These are phyloP conservation scores for Cardiosporidium cionae DNA, from an alignment of 169 alveolate species.

Conservation along the genomic window DNA sequence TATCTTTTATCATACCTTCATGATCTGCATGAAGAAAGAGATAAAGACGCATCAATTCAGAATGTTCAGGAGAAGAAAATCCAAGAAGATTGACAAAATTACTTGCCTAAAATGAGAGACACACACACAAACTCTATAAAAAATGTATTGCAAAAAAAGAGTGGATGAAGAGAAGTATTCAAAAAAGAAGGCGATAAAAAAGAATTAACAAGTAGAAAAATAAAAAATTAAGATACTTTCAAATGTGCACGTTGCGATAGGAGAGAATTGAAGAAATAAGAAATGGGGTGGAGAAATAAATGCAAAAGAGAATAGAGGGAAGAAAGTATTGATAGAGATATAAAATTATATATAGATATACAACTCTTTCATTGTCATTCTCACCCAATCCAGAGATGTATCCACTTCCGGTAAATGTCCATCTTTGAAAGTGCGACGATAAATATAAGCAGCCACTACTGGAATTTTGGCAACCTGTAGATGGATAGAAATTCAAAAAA, in stretches of 20 bases:
- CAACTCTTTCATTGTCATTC: background rate
- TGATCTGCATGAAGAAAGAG: slow-evolving; percentile 74
- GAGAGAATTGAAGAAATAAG: too few relatives aligned
- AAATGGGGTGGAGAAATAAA: too few relatives aligned
- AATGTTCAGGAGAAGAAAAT: slow-evolving; percentile 33
- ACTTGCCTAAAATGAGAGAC: background rate
- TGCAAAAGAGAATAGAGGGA: background rate
- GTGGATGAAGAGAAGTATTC: too few relatives aligned
- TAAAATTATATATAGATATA: background rate
- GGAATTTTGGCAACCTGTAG: slow-evolving; percentile 62
- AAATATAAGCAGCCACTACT: slow-evolving; percentile 65
- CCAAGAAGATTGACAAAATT: slow-evolving; percentile 72
- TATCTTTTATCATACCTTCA: slow-evolving; percentile 48
- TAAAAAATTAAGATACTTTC: too few relatives aligned
- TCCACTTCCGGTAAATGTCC: slow-evolving; percentile 3
- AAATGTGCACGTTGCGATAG: too few relatives aligned
- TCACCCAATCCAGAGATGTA: background rate
- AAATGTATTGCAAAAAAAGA: background rate
- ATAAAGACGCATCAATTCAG: slow-evolving; percentile 55
- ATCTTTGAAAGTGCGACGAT: slow-evolving; percentile 51
- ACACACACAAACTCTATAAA: background rate
- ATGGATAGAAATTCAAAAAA: too few relatives aligned
- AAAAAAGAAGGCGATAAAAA: too few relatives aligned
- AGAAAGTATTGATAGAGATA: background rate
- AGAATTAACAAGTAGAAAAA: too few relatives aligned